A percentile compares a stretch with the other conserved stretches of the same genome.
These are phyloP conservation scores for Penicillium olsonii DNA, from an alignment of 2,329 filamentous ascomycete species.

Conservation along the genomic window DNA sequence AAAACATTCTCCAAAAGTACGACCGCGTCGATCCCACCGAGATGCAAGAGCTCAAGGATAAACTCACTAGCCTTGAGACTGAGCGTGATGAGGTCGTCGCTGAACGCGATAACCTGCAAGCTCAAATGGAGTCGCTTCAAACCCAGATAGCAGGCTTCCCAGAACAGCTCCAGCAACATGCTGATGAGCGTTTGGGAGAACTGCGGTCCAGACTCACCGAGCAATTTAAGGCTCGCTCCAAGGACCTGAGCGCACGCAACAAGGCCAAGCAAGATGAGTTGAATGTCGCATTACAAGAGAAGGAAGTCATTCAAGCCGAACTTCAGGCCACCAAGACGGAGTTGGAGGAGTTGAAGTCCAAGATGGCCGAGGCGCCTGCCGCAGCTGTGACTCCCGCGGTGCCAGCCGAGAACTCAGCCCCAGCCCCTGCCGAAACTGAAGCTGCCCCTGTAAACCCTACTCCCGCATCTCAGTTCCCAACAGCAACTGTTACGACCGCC, in stretches of 20 bases:
- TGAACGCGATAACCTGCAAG: conserved; percentile 63
- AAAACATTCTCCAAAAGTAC: conserved; percentile 94
- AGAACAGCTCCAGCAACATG: conserved; percentile 46
- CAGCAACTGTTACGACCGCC: conserved; percentile 24
- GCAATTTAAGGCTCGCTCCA: conserved; percentile 57
- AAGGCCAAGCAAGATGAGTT: conserved; percentile 54
- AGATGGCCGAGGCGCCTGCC: conserved; percentile 55
- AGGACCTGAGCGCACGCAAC: conserved; percentile 67
- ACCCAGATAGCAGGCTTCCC: conserved; percentile 52
- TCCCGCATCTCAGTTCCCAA: conserved; percentile 34
- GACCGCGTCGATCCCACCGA: conserved; percentile 93
- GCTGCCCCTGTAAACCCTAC: conserved; percentile 44
- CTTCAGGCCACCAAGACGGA: conserved; percentile 64
- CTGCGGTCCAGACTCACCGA: conserved; percentile 48
- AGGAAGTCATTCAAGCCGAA: conserved; percentile 67
- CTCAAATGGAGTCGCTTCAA: conserved; percentile 52
- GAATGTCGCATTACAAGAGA: conserved; percentile 59
- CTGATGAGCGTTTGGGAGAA: conserved; percentile 53
- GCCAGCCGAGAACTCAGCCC: conserved; percentile 4
- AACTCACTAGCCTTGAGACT: conserved; percentile 65
- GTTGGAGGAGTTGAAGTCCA: conserved; percentile 49
- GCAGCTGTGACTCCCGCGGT: conserved; percentile 33
- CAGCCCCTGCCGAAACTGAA: conserved; percentile 36
- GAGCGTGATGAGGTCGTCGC: conserved; percentile 67
- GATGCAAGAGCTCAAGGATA: conserved; percentile 82